These are phyloP conservation scores for Teratosphaeriaceae sp. DNA, from an alignment of 2,329 filamentous ascomycete species.

Conservation along the genomic window DNA sequence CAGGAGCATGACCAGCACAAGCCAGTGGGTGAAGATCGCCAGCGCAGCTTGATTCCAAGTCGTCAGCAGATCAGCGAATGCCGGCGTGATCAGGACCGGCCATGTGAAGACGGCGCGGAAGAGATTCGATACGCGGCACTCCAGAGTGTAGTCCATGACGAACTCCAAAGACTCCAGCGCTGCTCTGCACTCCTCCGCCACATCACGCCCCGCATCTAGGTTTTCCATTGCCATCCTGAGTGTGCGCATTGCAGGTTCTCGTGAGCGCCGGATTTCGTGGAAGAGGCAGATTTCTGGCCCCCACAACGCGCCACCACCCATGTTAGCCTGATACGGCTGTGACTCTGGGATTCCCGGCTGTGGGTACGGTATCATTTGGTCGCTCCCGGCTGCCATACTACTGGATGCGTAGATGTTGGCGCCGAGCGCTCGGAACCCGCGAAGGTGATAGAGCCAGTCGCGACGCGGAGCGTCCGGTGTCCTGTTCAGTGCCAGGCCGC, in stretches of 20 bases:
- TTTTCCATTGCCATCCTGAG: neutral
- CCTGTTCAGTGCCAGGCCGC: neutral
- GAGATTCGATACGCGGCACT: slow-evolving; percentile 1
- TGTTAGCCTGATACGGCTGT: neutral
- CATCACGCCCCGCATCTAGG: no score
- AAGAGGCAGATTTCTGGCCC: neutral
- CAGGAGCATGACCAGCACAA: slow-evolving; percentile 2
- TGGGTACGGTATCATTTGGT: neutral
- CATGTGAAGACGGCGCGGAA: slow-evolving; percentile 8
- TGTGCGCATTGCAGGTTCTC: neutral
- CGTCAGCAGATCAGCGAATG: slow-evolving; percentile 1
- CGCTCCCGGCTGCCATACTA: neutral
- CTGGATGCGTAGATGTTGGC: neutral
- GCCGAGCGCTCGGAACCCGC: neutral
- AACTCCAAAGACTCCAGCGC: neutral
- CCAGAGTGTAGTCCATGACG: neutral
- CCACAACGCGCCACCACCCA: neutral
- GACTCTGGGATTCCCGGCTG: neutral
- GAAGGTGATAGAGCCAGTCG: neutral
- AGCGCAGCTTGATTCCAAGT: neutral
- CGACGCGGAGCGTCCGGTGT: neutral
- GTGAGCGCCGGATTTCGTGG: neutral
- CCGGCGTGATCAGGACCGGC: slow-evolving; percentile 1
- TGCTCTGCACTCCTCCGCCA: neutral
- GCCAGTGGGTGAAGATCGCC: slow-evolving; percentile 7